Evolutionary conservation across 345 rosid genomes (phyloP), one percentile per base, ranked within the genome.

Genomic region (Clausena lansium): DNA sequence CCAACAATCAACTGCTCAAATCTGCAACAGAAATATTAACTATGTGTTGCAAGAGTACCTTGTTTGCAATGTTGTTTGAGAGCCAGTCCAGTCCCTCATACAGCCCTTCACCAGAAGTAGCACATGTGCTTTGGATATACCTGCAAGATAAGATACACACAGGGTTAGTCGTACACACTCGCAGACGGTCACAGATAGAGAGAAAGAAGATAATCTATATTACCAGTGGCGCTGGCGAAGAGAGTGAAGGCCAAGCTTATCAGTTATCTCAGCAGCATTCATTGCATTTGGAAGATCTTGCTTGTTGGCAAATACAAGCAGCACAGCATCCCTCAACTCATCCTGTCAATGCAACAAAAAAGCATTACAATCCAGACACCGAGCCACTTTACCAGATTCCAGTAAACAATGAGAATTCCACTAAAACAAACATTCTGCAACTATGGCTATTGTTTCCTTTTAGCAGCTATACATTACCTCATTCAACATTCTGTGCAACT

Each of bases 81-180:
- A 94, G 97, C 98, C 98, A 94, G 88, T 94, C 98, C 54, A 94
- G 87, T 36, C 98, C 98, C 87, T 94, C 98, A 2, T 94, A 94
- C 78, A 94, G 87, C 38, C 98, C 98, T 88, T 94, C 98, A 75
- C 98, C 98, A 15, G 98, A 94, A 41, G 98, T 94, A 78, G 98
- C 98, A 73, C 98, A 94, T 74, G 97, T 92, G 90, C 98, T 94
- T 91, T 94, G 98, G 84, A 94, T 94, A 80, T 94, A 94, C 98
- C 98, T 92, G 93, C 58, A 72, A 67, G 10, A 38, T 20, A 65
- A 38, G 74, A 69, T 7, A 67, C 20, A 20, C 32, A 55, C 19
- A 45, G 27, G 25, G 41, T 65, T n/a, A 65, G 27, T 20, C 5
- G 11, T 20, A 22, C 1, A 4, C 38, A 0, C 68, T 2, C 45